phyloP scores from a whole-genome alignment of 768 basidiomycete genomes.

The Trametes gibbosa region DNA sequence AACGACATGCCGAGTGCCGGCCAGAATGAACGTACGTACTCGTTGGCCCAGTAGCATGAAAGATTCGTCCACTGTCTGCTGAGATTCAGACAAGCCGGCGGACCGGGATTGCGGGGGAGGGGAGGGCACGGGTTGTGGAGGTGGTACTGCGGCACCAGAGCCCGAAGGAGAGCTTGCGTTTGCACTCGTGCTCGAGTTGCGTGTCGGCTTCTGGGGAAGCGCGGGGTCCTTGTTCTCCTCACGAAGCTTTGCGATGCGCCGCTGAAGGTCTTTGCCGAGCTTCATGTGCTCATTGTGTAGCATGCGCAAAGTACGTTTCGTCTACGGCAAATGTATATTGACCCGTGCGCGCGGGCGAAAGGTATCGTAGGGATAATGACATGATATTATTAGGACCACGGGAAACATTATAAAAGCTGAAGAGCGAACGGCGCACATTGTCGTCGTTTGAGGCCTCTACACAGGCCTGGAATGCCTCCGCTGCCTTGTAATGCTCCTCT shows the following conservation, averaged over 20 bases:
- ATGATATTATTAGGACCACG: not conserved
- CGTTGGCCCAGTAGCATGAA: slow-evolving; percentile 86
- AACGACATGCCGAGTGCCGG: not conserved
- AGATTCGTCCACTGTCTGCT: slow-evolving; percentile 76
- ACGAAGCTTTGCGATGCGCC: slow-evolving; percentile 66
- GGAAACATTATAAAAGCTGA: not conserved
- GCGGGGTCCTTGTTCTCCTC: slow-evolving; percentile 78
- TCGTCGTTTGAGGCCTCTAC: slow-evolving; percentile 71
- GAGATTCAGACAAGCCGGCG: slow-evolving; percentile 47
- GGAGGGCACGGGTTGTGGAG: slow-evolving; percentile 33
- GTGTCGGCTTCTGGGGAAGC: slow-evolving; percentile 57
- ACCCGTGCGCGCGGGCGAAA: not conserved
- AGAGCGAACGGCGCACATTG: slow-evolving; percentile 47
- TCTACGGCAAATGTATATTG: slow-evolving; percentile 38
- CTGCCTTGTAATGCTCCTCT: slow-evolving; percentile 74
- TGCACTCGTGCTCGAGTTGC: slow-evolving; percentile 24
- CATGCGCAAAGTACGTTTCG: slow-evolving; percentile 74
- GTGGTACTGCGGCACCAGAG: slow-evolving; percentile 19
- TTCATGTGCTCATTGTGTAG: slow-evolving; percentile 74
- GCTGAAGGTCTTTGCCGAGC: slow-evolving; percentile 66
- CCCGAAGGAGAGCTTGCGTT: slow-evolving; percentile 14
- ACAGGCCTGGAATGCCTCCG: slow-evolving; percentile 70
- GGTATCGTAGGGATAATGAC: not conserved
- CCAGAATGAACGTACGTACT: slow-evolving; percentile 25
- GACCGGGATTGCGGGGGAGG: slow-evolving; percentile 45